Evolutionary conservation across 2,329 filamentous ascomycete genomes (phyloP).

Genomic region (Paracoccidioides lutzii): DNA sequence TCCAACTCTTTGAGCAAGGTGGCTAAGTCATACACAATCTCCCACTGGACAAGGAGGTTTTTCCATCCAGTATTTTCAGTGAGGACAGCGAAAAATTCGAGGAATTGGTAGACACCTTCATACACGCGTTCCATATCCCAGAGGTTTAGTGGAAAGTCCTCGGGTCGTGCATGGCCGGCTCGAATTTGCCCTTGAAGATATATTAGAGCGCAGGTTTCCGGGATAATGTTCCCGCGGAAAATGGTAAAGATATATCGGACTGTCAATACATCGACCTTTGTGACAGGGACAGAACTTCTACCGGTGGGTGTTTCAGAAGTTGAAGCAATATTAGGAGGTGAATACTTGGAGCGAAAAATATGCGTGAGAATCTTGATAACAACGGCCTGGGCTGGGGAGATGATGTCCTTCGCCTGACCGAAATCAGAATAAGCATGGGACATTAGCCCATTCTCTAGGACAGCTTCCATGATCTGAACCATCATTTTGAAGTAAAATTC

Average conservation of each 20-base stretch:
- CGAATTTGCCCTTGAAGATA: conserved; percentile 85
- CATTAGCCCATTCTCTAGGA: conserved; percentile 77
- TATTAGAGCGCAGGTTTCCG: conserved; percentile 88
- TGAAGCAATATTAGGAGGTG: conserved; percentile 35
- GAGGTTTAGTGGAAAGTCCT: conserved; percentile 84
- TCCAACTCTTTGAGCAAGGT: conserved; percentile 79
- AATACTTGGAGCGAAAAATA: conserved; percentile 60
- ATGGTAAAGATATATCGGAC: conserved; percentile 87
- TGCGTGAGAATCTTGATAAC: conserved; percentile 82
- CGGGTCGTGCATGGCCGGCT: conserved; percentile 57
- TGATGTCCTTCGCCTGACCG: conserved; percentile 86
- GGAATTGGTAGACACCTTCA: conserved; percentile 84
- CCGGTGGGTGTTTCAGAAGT: conserved; percentile 40
- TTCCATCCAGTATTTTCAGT: conserved; percentile 77
- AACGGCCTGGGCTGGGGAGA: conserved; percentile 87
- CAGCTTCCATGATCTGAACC: conserved; percentile 86
- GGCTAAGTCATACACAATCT: conserved; percentile 77
- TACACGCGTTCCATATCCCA: conserved; percentile 98
- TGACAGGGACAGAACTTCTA: conserved; percentile 43
- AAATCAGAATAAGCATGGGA: conserved; percentile 88
- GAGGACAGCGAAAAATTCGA: conserved; percentile 84
- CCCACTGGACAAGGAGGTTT: conserved; percentile 77
- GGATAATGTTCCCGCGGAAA: conserved; percentile 83
- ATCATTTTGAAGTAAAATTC: conserved; percentile 95
- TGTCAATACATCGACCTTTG: conserved; percentile 48